Evolutionary conservation across 2,329 filamentous ascomycete genomes (phyloP).

Genomic region (Hypoxylon sp.): DNA sequence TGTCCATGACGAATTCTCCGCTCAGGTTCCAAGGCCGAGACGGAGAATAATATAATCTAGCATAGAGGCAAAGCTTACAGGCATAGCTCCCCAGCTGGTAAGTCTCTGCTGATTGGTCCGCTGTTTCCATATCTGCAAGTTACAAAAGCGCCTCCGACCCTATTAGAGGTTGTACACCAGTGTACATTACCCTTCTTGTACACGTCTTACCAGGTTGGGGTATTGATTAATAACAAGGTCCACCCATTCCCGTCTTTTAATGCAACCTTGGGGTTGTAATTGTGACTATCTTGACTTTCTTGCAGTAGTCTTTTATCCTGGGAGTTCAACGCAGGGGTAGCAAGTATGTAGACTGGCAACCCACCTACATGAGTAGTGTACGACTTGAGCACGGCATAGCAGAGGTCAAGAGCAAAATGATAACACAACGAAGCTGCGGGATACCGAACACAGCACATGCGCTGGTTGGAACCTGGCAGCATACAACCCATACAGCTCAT

Average conservation of each 20-base stretch:
- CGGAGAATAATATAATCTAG: constrained; percentile 32
- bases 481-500: no score
- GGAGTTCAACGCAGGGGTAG: constrained; percentile 32
- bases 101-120: constrained; percentile 21
- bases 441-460: constrained; percentile 33
- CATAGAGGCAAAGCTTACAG: constrained; percentile 15
- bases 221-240: constrained; percentile 25
- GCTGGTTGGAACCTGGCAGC: constrained; percentile 12
- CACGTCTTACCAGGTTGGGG: constrained; percentile 38
- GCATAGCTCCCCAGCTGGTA: constrained; percentile 8
- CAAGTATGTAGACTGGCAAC: constrained; percentile 11
- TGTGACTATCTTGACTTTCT: constrained; percentile 36
- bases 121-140: constrained; percentile 25
- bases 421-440: constrained; percentile 26
- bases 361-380: constrained; percentile 8
- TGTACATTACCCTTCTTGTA: constrained; percentile 36
- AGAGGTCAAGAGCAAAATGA: constrained; percentile 16
- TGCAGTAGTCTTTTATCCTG: constrained; percentile 27
- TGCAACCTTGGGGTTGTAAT: constrained; percentile 34
- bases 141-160: constrained; percentile 22
- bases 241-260: constrained; percentile 29
- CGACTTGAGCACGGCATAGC: constrained; percentile 24
- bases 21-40: constrained; percentile 9
- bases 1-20: constrained; percentile 19
- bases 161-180: constrained; percentile 29